A percentile compares a stretch with the other conserved stretches of the same genome.
These are phyloP conservation scores for Melampsora abietis-canadensis DNA, from an alignment of 1,284 basidiomycete genomes.

Conservation along the genomic window DNA sequence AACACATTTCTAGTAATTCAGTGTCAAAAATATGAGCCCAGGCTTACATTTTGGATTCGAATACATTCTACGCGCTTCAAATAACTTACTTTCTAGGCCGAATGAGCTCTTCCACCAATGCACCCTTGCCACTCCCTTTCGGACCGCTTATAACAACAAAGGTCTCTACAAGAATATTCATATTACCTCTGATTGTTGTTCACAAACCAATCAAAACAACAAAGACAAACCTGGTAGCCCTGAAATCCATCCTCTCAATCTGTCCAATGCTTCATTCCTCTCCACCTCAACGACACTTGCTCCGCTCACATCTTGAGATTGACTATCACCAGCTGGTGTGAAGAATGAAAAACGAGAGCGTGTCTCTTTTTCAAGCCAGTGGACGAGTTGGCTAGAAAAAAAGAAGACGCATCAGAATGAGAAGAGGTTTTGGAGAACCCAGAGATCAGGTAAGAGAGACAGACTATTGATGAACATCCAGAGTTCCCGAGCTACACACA, in stretches of 20 bases:
- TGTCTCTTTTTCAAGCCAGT: constrained; percentile 52
- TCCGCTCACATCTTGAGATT: constrained; percentile 40
- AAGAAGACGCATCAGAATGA: neutral
- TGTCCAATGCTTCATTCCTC: constrained; percentile 12
- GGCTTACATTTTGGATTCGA: too few relatives aligned
- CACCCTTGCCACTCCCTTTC: constrained; percentile 81
- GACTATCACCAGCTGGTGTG: constrained; percentile 7
- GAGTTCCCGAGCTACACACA: constrained; percentile 7
- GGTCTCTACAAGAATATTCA: constrained; percentile 51
- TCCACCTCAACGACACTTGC: constrained; percentile 34
- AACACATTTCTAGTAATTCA: constrained; percentile 62
- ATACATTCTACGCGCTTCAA: too few relatives aligned
- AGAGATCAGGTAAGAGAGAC: neutral
- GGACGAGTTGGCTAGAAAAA: constrained; percentile 39
- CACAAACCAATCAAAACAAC: neutral
- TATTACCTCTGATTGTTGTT: neutral
- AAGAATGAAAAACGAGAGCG: constrained; percentile 45
- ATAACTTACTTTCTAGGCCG: constrained; percentile 42
- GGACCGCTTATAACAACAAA: constrained; percentile 79
- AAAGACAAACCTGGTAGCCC: neutral
- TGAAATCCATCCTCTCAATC: constrained; percentile 63
- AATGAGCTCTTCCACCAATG: constrained; percentile 63
- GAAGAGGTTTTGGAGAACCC: neutral
- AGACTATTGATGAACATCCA: constrained; percentile 25
- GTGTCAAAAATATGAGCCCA: constrained; percentile 6